Base-by-base conservation (phyloP, 2,329 filamentous ascomycete species). In the Fonsecaea pugnacius region DNA sequence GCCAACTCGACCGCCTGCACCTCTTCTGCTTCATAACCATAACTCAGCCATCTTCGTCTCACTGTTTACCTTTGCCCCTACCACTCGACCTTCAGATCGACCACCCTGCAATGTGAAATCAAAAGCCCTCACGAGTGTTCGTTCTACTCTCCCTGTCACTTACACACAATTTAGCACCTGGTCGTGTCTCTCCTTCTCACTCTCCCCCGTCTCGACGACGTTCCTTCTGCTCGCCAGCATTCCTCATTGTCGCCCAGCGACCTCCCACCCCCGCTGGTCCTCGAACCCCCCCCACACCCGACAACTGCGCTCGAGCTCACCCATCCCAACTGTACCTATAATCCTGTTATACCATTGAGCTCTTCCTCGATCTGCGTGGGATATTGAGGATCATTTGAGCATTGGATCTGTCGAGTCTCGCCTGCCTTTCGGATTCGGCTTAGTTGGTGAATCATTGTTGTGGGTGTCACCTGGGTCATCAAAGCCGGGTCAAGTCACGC, bases 41-140 rank as follows among this genome's bases (percentile, higher is more conserved):
- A 43, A 50, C 62, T 46, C 64, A 56, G 38, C 51, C 62, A 58
- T 58, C 54, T 57, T 62, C 60, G 51, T 46, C 56, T 62, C 52
- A 51, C 30, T 58, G 62, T 67, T 67, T 58, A 63, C 64, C 56
- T 58, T 33, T 59, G 59, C 50, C 53, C 48, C 55, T 61, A 48
- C 60, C 7, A 59, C 57, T 52, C 33, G 55, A 58, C 62, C 58
- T 46, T 50, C 52, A 40, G 46, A 27, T 58, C 62, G 60, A 65
- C 59, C 64, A 43, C 58, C 59, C 64, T 66, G 66, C 66, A 64
- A 68, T 68, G 66, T 68, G 58, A 68, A 61, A 59, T 56, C 52
- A 50, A 64, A 66, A 62, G 50, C 52, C 62, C 61, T 40, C 24
- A 64, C 58, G 55, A 68, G 61, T 62, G 46, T 59, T 62, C 61